Base-by-base conservation (phyloP, 768 basidiomycete genomes). In the Neoboletus magnificus region DNA sequence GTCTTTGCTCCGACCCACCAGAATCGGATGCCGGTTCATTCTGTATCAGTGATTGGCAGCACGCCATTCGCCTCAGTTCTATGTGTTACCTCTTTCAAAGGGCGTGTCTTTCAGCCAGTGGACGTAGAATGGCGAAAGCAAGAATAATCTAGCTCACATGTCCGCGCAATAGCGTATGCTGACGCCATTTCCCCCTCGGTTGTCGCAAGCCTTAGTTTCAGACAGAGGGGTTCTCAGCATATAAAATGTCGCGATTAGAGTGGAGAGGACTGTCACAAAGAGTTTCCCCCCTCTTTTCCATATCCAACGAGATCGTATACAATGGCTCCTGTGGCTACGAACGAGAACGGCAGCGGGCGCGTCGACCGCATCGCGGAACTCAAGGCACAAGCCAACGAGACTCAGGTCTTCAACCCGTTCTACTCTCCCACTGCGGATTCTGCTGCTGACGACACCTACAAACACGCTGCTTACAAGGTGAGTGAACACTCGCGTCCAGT, bases 381-480 rank as follows among this genome's bases (percentile, higher is more conserved):
- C 42, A 74, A 76, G 60, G 61, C 57, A 15, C 60, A 56, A 48
- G 46, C 49, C 32, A 60, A 62, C 13, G 52, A 67, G 12, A 30
- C 52, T 47, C 56, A 60, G 48, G 56, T 77, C 35, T 72, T 82
- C 71, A 87, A 87, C 63, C 82, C 84, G 0, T 88, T 88, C 71
- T 87, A 89, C 60, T 86, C 84, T 5, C 87, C 87, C 40, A 73
- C 77, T 15, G 73, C 76, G 16, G 77, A 70, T 2, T 81, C 84
- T 41, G 77, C 78, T 40, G 78, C 72, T 0, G 79, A 87, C 58
- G 67, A 72, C 27, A 65, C 57, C 41, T 89, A 89, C 68, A 58
- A 78, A 57, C 81, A 76, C 62, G 77, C 81, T 18, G 71, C 83
- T 40, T 86, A 81, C 69, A 87, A 83, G 77, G 86, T 85, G 51